Evolutionary conservation across 2,329 filamentous ascomycete genomes (phyloP).

Genomic region (Ilyonectria sp.): DNA sequence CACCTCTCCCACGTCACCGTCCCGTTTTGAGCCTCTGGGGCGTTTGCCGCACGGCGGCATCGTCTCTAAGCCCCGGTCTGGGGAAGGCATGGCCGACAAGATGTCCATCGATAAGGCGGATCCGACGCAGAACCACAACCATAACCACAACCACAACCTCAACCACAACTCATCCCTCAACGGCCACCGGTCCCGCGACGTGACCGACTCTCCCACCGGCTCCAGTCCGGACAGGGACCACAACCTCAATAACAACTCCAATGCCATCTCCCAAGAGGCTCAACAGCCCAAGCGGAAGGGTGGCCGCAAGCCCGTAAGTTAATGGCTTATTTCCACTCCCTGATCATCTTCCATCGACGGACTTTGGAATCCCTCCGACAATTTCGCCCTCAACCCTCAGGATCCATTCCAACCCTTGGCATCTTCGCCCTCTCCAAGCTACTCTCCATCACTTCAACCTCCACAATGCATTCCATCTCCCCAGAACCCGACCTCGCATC

Average conservation of each 20-base stretch:
- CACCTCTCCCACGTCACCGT: slow-evolving; percentile 53
- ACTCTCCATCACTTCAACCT: neutral
- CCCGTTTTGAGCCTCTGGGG: slow-evolving; percentile 55
- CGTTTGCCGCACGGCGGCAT: slow-evolving; percentile 57
- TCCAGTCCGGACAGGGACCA: slow-evolving; percentile 73
- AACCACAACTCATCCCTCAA: slow-evolving; percentile 50
- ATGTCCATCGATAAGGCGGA: slow-evolving; percentile 76
- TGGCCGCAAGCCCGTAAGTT: slow-evolving; percentile 94
- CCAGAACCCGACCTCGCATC: no score
- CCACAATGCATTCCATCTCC: neutral
- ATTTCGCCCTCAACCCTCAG: neutral
- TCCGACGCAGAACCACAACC: slow-evolving; percentile 47
- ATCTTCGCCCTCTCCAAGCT: neutral
- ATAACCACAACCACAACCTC: slow-evolving; percentile 38
- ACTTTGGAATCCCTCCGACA: neutral
- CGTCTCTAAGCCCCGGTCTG: slow-evolving; percentile 49
- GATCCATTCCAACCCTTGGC: neutral
- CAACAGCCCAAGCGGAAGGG: slow-evolving; percentile 94
- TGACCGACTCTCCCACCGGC: slow-evolving; percentile 73
- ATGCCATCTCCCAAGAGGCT: slow-evolving; percentile 62
- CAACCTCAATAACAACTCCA: slow-evolving; percentile 51
- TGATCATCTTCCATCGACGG: slow-evolving; percentile 11
- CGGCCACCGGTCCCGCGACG: slow-evolving; percentile 62
- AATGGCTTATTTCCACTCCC: slow-evolving; percentile 15
- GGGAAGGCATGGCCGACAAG: slow-evolving; percentile 73